These are phyloP conservation scores for Plectosphaerella cucumerina DNA, from an alignment of 2,329 filamentous ascomycete genomes.

Conservation along the genomic window DNA sequence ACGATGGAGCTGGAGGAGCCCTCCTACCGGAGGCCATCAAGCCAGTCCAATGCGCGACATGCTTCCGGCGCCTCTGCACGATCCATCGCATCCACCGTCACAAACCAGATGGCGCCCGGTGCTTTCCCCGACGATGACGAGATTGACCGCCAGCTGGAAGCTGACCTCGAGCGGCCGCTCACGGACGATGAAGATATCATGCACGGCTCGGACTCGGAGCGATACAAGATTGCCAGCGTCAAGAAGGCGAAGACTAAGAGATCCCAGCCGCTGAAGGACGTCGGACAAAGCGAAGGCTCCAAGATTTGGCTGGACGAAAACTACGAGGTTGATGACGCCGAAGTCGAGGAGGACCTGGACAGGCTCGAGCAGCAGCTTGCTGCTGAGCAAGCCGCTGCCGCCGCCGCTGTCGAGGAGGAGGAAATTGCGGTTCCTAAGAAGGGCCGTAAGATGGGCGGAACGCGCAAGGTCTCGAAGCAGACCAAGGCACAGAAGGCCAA, in stretches of 20 bases:
- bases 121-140: constrained; percentile 57
- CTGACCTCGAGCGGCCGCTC: constrained; percentile 55
- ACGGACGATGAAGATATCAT: constrained; percentile 49
- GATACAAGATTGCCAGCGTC: constrained; percentile 27
- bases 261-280: constrained; percentile 19
- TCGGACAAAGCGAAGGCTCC: constrained; percentile 13
- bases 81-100: constrained; percentile 39
- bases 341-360: constrained; percentile 46
- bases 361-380: constrained; percentile 46
- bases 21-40: constrained; percentile 37
- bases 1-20: constrained; percentile 33
- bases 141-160: constrained; percentile 61
- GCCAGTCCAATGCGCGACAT: constrained; percentile 34
- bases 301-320: constrained; percentile 39
- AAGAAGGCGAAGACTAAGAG: constrained; percentile 21
- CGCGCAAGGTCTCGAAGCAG: constrained; percentile 49
- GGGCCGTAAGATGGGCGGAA: constrained; percentile 43
- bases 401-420: constrained; percentile 18
- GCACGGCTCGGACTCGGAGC: constrained; percentile 41
- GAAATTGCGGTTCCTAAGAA: constrained; percentile 47
- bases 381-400: constrained; percentile 3
- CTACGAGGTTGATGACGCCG: constrained; percentile 41
- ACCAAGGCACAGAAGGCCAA: constrained; percentile 41
- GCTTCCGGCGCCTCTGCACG: constrained; percentile 24
- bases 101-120: constrained; percentile 29